phyloP scores from a whole-genome alignment of 345 rosid species.

The Clarkia xantiana region DNA sequence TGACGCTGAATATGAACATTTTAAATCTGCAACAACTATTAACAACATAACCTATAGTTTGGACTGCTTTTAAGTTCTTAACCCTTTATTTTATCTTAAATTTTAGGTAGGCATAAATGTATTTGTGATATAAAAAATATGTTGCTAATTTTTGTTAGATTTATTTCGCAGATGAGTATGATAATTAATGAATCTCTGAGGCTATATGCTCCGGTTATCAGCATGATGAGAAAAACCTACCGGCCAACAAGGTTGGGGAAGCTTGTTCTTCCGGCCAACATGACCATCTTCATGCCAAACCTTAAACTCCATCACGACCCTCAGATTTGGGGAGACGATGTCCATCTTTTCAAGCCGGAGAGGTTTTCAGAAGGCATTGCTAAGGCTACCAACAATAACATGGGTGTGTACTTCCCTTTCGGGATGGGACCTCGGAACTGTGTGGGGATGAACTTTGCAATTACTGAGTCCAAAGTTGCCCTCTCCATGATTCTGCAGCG shows the following conservation, averaged over 20 bases:
- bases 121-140: too few relatives aligned
- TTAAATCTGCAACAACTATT: too few relatives aligned
- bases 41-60: too few relatives aligned
- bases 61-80: too few relatives aligned
- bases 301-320: constrained; percentile 24
- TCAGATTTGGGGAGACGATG: constrained; percentile 31
- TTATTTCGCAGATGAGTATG: constrained; percentile 13
- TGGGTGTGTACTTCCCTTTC: constrained; percentile 24
- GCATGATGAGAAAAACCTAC: constrained; percentile 5
- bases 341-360: constrained; percentile 26
- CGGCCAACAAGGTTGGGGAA: constrained; percentile 17
- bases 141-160: too few relatives aligned
- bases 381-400: constrained; percentile 27
- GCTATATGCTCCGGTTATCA: constrained; percentile 22
- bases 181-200: constrained; percentile 18
- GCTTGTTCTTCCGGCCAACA: constrained; percentile 14
- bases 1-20: too few relatives aligned
- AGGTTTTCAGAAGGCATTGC: constrained; percentile 31
- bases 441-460: constrained; percentile 23
- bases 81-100: not conserved
- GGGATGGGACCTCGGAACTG: constrained; percentile 27
- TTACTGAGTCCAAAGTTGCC: constrained; percentile 22
- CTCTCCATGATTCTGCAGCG: constrained; percentile 38
- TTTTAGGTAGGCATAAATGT: not conserved
- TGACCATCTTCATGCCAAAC: constrained; percentile 7